Percentiles rank a stretch among this genome's conserved stretches.
Evolutionary conservation across 176 grass and related monocot genomes (phyloP).

Genomic region (Oryza brachyantha): DNA sequence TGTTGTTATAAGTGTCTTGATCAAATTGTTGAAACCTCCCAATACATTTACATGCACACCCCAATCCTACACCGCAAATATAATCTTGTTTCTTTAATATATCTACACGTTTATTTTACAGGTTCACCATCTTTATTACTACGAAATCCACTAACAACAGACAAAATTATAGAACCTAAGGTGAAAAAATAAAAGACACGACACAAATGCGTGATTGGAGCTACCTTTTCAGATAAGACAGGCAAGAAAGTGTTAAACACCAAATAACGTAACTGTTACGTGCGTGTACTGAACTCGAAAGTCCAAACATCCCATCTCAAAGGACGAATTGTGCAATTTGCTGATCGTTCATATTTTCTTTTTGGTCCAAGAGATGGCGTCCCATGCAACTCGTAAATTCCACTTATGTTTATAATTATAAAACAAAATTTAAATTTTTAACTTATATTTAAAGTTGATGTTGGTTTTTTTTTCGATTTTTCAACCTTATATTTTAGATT

Average conservation of each 20-base stretch:
- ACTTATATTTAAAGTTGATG: no score
- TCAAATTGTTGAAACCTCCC: not conserved
- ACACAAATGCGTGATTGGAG: not conserved
- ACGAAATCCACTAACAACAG: not conserved
- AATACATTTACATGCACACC: not conserved
- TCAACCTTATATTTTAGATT: no score
- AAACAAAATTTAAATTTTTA: no score
- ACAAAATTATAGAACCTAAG: not conserved
- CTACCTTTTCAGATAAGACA: not conserved
- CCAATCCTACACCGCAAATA: not conserved
- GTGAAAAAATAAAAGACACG: not conserved
- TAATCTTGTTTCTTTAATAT: not conserved
- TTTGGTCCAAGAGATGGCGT: no score
- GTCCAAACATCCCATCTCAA: not conserved
- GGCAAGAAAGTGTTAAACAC: not conserved
- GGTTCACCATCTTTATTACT: not conserved
- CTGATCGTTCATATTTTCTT: no score
- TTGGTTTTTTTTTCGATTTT: no score
- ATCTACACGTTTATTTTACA: no score
- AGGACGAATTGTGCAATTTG: not conserved
- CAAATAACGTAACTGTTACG: not conserved
- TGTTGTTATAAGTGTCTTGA: no score
- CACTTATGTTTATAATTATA: no score
- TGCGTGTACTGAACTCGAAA: not conserved
- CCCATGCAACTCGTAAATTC: no score